Conservation (phyloP, 306 rosid genomes). For the Corylus americana region DNA sequence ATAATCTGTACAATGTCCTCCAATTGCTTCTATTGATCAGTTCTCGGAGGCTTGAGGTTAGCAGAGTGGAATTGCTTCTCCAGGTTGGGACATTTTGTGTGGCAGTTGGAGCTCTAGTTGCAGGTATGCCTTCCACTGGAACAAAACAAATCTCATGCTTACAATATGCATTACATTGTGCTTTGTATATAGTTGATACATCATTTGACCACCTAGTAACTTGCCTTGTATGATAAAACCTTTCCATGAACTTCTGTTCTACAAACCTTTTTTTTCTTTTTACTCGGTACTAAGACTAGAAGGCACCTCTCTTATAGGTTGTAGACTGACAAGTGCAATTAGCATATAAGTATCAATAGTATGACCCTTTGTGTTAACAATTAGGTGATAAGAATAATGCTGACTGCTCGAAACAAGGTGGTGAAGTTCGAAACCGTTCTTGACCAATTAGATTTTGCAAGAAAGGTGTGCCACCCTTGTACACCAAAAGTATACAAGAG, state of each 20-base stretch:
- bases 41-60: slow-evolving; percentile 96
- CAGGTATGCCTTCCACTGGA: slow-evolving; percentile 54
- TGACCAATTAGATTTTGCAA: background rate
- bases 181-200: background rate
- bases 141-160: background rate
- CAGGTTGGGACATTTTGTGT: slow-evolving; percentile 98
- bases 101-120: slow-evolving; percentile 87
- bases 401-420: background rate
- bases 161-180: background rate
- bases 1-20: slow-evolving; percentile 1
- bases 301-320: background rate
- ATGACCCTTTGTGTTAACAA: background rate
- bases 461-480: background rate
- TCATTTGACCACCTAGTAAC: slow-evolving; percentile 5
- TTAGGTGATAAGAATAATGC: background rate
- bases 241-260: slow-evolving; percentile 13
- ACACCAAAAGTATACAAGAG: background rate
- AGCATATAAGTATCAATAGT: background rate
- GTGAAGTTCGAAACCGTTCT: background rate
- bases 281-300: background rate
- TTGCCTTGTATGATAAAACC: slow-evolving; percentile 3
- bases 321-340: slow-evolving; percentile 3
- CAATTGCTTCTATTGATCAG: slow-evolving; percentile 44
- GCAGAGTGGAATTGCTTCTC: slow-evolving; percentile 94
- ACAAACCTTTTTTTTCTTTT: background rate